Evolutionary conservation across 139 green algal species (phyloP), one percentile per base, ranked within the genome.

Genomic region (Micractinium sp.): DNA sequence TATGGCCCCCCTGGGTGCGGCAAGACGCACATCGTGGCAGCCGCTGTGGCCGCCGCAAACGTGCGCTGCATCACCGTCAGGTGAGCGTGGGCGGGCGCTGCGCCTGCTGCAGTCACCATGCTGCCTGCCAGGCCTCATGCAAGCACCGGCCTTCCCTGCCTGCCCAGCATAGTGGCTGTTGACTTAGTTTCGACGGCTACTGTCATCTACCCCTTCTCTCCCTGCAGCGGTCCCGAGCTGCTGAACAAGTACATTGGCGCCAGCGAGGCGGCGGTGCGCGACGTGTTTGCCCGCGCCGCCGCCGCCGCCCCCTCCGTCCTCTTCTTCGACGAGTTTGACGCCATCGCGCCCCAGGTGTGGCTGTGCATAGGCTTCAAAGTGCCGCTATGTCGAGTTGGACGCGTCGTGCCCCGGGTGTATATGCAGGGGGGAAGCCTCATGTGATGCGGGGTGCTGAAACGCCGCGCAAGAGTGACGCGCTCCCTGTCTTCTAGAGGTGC

Each of bases 271-370:
- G 94, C 93, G n/a, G 97, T 99, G 61, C 93, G 98, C 0, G 96
- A 97, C 47, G 87, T 98, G 38, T 99, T 99, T 92, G 87, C 89
- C n/a, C 93, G 94, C 3, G 98, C 98, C 0, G 78, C 92, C 16
- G 93, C 93, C 0, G 97, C 97, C 9, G 96, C 97, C 0, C 98
- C 98, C 13, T 98, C 96, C 89, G 93, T 98, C n/a, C 95, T 99
- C 27, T 99, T 99, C 93, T 99, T 99, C 91, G 98, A 99, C 87
- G 98, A 99, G 93, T 99, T 99, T 90, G 98, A 99, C 88, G 95
- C 98, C 78, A 97, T 99, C 63, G 98, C 97, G 22, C 97, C 97
- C 12, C 83, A 87, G 83, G 83, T 80, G 47, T 56, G 47, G 47
- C 47, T 56, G 47, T 56, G 47, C 47, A 9, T 16, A 56, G 7